phyloP scores from a whole-genome alignment of 2,329 filamentous ascomycete species.

The Raffaelea deltoideospora region DNA sequence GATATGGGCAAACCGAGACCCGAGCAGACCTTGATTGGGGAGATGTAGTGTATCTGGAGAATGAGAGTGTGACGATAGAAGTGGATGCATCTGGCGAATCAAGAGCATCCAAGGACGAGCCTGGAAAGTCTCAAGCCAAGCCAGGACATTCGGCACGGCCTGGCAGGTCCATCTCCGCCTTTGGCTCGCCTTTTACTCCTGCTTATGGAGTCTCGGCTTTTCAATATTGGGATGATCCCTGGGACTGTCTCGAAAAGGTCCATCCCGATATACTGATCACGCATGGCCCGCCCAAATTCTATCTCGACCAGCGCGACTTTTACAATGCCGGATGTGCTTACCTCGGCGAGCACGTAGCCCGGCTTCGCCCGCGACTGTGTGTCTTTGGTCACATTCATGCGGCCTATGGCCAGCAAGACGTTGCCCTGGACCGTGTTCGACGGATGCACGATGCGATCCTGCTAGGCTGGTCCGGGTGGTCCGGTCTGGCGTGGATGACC shows the following conservation, averaged over 20 bases:
- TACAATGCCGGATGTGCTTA: slow-evolving; percentile 12
- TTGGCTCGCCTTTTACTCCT: slow-evolving; percentile 13
- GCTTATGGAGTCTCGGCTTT: slow-evolving; percentile 12
- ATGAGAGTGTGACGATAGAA: slow-evolving; percentile 4
- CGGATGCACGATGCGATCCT: slow-evolving; percentile 9
- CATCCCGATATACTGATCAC: slow-evolving; percentile 11
- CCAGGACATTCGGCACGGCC: no score
- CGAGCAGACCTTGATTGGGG: slow-evolving; percentile 11
- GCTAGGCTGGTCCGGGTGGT: slow-evolving; percentile 11
- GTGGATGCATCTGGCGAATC: no score
- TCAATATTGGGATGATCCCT: slow-evolving; percentile 10
- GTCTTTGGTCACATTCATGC: slow-evolving; percentile 15
- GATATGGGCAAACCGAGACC: slow-evolving; percentile 7
- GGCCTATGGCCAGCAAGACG: slow-evolving; percentile 11
- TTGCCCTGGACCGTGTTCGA: slow-evolving; percentile 8
- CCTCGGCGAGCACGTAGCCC: slow-evolving; percentile 9
- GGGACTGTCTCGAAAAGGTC: slow-evolving; percentile 1
- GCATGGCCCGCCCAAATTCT: slow-evolving; percentile 13
- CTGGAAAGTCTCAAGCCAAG: no score
- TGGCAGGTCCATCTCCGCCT: slow-evolving; percentile 8
- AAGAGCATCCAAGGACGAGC: no score
- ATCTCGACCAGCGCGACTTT: slow-evolving; percentile 12
- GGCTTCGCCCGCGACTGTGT: slow-evolving; percentile 8
- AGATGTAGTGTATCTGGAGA: slow-evolving; percentile 10
- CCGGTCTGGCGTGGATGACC: slow-evolving; percentile 7